phyloP scores from a whole-genome alignment of 768 basidiomycete genomes.

The Pisolithus orientalis region DNA sequence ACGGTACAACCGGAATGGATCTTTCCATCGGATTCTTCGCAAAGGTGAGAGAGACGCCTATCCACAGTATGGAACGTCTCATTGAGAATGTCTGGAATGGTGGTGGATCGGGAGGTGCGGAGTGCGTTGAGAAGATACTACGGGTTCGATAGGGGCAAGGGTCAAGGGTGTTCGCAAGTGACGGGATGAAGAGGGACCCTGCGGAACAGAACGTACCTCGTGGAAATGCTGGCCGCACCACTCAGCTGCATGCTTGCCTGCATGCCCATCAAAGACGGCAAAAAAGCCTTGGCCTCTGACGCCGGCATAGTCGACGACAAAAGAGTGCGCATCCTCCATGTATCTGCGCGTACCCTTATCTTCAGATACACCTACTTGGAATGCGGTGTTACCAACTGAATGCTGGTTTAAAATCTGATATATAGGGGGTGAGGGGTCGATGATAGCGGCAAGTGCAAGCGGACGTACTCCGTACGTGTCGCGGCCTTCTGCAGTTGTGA shows the following conservation, averaged over 20 bases:
- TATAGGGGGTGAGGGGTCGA: neutral
- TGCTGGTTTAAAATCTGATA: slow-evolving; percentile 47
- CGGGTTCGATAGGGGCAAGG: slow-evolving; percentile 3
- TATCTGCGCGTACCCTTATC: slow-evolving; percentile 86
- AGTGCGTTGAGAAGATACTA: slow-evolving; percentile 68
- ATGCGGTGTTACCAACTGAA: slow-evolving; percentile 57
- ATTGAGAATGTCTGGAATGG: slow-evolving; percentile 86
- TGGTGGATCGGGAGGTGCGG: slow-evolving; percentile 45
- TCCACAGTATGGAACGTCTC: slow-evolving; percentile 94
- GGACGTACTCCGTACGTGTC: slow-evolving; percentile 71
- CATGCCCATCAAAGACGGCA: slow-evolving; percentile 97
- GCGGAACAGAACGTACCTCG: slow-evolving; percentile 43
- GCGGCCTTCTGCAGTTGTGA: slow-evolving; percentile 66
- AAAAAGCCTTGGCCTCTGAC: slow-evolving; percentile 96
- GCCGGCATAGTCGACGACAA: slow-evolving; percentile 89
- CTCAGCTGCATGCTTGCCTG: slow-evolving; percentile 97
- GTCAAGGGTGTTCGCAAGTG: slow-evolving; percentile 2
- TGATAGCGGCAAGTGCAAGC: neutral
- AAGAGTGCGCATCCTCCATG: slow-evolving; percentile 98
- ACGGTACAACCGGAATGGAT: slow-evolving; percentile 97
- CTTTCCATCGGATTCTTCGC: slow-evolving; percentile 83
- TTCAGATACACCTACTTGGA: slow-evolving; percentile 62
- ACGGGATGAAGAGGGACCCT: neutral
- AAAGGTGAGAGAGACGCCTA: slow-evolving; percentile 69
- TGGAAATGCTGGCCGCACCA: slow-evolving; percentile 98